Percentiles rank a stretch among this genome's conserved stretches.
Evolutionary conservation across 2,329 filamentous ascomycete species (phyloP).

Genomic region (Colletotrichum chlorophyti): DNA sequence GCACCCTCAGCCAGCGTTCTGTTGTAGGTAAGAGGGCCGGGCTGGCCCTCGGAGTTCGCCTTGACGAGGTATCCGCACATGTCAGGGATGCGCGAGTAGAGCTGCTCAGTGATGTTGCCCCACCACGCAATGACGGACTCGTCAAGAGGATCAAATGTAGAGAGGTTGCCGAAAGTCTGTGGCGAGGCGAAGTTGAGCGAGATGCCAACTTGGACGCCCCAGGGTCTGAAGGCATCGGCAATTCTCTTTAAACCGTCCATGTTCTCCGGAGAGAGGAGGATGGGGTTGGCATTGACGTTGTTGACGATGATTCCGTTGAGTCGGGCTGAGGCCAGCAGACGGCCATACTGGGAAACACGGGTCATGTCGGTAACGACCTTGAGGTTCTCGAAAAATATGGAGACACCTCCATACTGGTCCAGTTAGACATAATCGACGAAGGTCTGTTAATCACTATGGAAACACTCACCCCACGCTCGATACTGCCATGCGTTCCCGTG

Average conservation of each 20-base stretch:
- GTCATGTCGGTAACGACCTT: slow-evolving; percentile 63
- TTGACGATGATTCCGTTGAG: slow-evolving; percentile 73
- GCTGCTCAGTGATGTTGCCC: slow-evolving; percentile 61
- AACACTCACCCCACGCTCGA: slow-evolving; percentile 62
- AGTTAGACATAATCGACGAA: neutral
- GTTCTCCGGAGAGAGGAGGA: slow-evolving; percentile 61
- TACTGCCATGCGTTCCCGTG: slow-evolving; percentile 48
- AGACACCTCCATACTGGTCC: slow-evolving; percentile 63
- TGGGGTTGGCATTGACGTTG: slow-evolving; percentile 74
- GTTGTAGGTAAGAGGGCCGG: slow-evolving; percentile 73
- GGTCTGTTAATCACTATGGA: neutral
- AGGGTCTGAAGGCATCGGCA: slow-evolving; percentile 71
- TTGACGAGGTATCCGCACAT: slow-evolving; percentile 75
- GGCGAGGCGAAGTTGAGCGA: slow-evolving; percentile 75
- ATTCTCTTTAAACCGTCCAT: slow-evolving; percentile 67
- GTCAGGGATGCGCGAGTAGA: slow-evolving; percentile 70
- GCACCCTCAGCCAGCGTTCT: slow-evolving; percentile 72
- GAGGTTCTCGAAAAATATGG: slow-evolving; percentile 71
- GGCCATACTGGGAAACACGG: slow-evolving; percentile 67
- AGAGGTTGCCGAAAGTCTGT: slow-evolving; percentile 58
- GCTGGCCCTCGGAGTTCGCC: slow-evolving; percentile 75
- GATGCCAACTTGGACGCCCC: slow-evolving; percentile 69
- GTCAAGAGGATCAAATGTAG: slow-evolving; percentile 71
- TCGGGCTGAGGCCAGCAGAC: slow-evolving; percentile 69
- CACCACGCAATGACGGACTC: slow-evolving; percentile 67